These are phyloP conservation scores for Aspergillus campestris DNA, from an alignment of 495 filamentous ascomycete species.

Conservation along the genomic window DNA sequence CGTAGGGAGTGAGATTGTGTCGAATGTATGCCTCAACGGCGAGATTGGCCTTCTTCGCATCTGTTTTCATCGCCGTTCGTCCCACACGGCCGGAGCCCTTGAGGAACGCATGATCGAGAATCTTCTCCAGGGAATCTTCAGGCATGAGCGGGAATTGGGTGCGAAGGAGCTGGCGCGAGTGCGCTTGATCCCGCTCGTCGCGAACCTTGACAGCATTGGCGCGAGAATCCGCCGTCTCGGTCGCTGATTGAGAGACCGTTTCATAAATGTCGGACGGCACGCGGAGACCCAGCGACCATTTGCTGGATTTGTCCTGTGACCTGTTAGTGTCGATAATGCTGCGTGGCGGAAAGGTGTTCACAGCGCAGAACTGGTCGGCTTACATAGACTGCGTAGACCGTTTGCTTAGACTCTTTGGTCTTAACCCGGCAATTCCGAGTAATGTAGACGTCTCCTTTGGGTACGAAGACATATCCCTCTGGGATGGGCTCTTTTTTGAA, in stretches of 20 bases:
- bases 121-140: slow-evolving; percentile 17
- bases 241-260: slow-evolving; percentile 21
- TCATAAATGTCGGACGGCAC: slow-evolving; percentile 33
- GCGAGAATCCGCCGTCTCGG: slow-evolving; percentile 29
- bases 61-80: slow-evolving; percentile 23
- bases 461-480: slow-evolving; percentile 39
- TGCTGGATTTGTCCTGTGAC: slow-evolving; percentile 25
- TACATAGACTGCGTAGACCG: slow-evolving; percentile 39
- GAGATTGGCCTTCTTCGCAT: slow-evolving; percentile 29
- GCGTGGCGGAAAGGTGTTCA: too few species aligned
- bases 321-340: not conserved
- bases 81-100: slow-evolving; percentile 46
- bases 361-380: not conserved
- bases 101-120: slow-evolving; percentile 39
- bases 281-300: slow-evolving; percentile 34
- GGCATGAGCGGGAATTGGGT: slow-evolving; percentile 39
- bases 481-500: slow-evolving; percentile 15
- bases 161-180: slow-evolving; percentile 25
- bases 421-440: slow-evolving; percentile 40
- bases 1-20: slow-evolving; percentile 41
- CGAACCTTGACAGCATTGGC: slow-evolving; percentile 29
- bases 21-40: slow-evolving; percentile 47
- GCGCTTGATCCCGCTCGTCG: slow-evolving; percentile 25
- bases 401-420: slow-evolving; percentile 31
- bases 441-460: slow-evolving; percentile 43